These are phyloP conservation scores for Scedosporium apiospermum DNA, from an alignment of 2,329 filamentous ascomycete genomes.

Conservation along the genomic window DNA sequence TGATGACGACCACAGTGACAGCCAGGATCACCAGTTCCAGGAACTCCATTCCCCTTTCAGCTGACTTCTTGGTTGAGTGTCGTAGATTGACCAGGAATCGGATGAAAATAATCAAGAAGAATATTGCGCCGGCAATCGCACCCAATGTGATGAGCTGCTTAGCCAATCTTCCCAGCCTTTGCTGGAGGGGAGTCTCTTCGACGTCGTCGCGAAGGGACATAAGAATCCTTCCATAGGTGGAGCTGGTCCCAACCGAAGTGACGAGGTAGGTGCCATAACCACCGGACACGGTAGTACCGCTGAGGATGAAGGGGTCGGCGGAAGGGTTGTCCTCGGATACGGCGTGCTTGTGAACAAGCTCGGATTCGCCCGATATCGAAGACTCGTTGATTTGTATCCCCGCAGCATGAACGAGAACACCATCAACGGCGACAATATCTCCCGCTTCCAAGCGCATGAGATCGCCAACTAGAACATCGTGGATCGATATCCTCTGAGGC, in stretches of 20 bases:
- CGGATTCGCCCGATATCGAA: slow-evolving; percentile 67
- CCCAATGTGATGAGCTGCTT: slow-evolving; percentile 55
- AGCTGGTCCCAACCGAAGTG: slow-evolving; percentile 64
- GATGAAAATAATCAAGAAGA: slow-evolving; percentile 31
- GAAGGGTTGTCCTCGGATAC: neutral
- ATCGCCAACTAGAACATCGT: slow-evolving; percentile 65
- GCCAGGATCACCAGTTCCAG: slow-evolving; percentile 26
- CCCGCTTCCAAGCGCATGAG: slow-evolving; percentile 65
- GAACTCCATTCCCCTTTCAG: slow-evolving; percentile 46
- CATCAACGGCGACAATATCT: slow-evolving; percentile 62
- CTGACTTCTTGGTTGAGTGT: slow-evolving; percentile 18
- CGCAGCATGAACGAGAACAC: slow-evolving; percentile 59
- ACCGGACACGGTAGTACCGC: slow-evolving; percentile 67
- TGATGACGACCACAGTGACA: slow-evolving; percentile 50
- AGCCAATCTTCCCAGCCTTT: slow-evolving; percentile 66
- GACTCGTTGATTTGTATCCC: slow-evolving; percentile 58
- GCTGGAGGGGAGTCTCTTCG: slow-evolving; percentile 69
- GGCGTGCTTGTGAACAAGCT: slow-evolving; percentile 53
- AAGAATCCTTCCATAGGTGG: slow-evolving; percentile 67
- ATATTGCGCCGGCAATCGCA: slow-evolving; percentile 27
- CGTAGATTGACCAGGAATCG: slow-evolving; percentile 25
- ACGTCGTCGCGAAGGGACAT: slow-evolving; percentile 69
- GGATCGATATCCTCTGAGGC: slow-evolving; percentile 58
- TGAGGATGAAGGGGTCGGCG: slow-evolving; percentile 72
- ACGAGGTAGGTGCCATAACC: slow-evolving; percentile 69